A percentile compares a stretch with the other conserved stretches of the same genome.
Evolutionary conservation across 1,284 basidiomycete genomes (phyloP).

Genomic region (Tetrapyrgos nigripes): DNA sequence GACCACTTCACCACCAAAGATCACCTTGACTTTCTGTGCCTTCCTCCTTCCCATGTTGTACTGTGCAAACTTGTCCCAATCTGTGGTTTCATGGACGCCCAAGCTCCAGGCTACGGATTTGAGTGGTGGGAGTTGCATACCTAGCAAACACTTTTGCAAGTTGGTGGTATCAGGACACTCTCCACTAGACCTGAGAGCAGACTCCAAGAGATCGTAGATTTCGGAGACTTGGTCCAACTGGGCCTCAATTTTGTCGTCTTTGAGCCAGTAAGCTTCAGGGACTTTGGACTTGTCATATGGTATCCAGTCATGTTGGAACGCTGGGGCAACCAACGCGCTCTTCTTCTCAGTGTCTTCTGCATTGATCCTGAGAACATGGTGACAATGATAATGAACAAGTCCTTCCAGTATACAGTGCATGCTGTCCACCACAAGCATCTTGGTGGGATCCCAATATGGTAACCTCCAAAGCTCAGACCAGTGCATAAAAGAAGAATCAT

Average conservation of each 20-base stretch:
- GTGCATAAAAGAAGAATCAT: not conserved
- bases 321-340: not conserved
- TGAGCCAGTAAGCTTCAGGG: constrained; percentile 5
- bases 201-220: constrained; percentile 12
- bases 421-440: constrained; percentile 31
- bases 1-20: not conserved
- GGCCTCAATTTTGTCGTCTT: not conserved
- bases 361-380: too few relatives aligned
- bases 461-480: constrained; percentile 27
- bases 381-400: constrained; percentile 27
- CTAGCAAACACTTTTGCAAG: not conserved
- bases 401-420: constrained; percentile 40
- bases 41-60: not conserved
- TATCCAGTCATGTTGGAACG: constrained; percentile 20
- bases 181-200: constrained; percentile 6
- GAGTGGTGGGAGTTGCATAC: not conserved
- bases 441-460: constrained; percentile 40
- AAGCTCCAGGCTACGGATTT: not conserved
- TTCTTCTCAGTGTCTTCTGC: not conserved
- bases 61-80: not conserved
- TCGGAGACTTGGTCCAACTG: constrained; percentile 9
- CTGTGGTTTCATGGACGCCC: too few relatives aligned
- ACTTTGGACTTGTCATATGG: constrained; percentile 15
- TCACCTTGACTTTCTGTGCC: not conserved
- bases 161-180: not conserved